Evolutionary conservation across 2,329 filamentous ascomycete species (phyloP).

Genomic region (Cadophora gregata): DNA sequence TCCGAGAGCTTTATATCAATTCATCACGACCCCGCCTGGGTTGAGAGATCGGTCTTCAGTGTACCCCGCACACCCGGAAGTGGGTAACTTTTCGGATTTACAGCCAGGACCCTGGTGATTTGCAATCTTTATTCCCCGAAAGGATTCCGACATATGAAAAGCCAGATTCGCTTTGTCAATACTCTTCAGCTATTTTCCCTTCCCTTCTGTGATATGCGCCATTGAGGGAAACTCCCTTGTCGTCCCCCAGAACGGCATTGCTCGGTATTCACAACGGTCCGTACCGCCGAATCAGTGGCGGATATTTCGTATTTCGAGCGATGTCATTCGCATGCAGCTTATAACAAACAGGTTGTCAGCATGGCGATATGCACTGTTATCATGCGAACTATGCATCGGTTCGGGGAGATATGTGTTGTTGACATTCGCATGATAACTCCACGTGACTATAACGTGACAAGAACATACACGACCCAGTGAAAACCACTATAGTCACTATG

Average conservation of each 20-base stretch:
- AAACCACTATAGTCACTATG: no score
- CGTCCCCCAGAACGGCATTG: neutral
- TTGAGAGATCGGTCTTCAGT: neutral
- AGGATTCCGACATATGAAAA: neutral
- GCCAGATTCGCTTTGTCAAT: neutral
- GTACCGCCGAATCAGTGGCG: neutral
- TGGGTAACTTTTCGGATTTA: neutral
- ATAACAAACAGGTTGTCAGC: neutral
- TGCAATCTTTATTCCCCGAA: neutral
- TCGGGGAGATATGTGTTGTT: neutral
- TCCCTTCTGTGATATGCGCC: neutral
- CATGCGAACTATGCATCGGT: neutral
- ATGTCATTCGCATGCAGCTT: neutral
- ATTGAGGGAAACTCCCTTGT: neutral
- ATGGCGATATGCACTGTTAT: neutral
- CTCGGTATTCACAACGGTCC: neutral
- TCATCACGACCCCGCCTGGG: neutral
- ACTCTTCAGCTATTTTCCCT: neutral
- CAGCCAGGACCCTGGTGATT: neutral
- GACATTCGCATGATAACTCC: neutral
- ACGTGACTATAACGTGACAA: neutral
- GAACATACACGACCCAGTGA: no score
- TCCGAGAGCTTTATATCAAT: neutral
- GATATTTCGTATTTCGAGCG: neutral
- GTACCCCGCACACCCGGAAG: constrained; percentile 16